Percentiles rank a stretch among this genome's conserved stretches.
Evolutionary conservation across 2,329 filamentous ascomycete genomes (phyloP).

Genomic region (Tolypocladium tundrense): DNA sequence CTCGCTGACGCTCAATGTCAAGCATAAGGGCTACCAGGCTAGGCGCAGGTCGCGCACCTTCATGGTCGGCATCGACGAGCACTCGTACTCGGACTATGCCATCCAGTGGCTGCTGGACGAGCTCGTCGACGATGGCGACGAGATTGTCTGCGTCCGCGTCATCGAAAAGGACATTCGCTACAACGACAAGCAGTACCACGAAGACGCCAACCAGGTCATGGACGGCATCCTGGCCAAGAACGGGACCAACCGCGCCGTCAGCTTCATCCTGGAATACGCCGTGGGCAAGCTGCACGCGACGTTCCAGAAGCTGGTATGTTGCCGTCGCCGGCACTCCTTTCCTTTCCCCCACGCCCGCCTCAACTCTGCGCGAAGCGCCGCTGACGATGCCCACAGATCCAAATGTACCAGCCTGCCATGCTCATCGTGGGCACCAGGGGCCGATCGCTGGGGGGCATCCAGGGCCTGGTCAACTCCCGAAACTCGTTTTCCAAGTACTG

Average conservation of each 20-base stretch:
- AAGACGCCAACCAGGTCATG: conserved; percentile 66
- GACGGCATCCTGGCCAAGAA: conserved; percentile 72
- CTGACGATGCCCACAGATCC: conserved; percentile 48
- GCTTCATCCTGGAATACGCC: conserved; percentile 75
- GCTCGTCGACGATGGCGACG: conserved; percentile 85
- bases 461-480: conserved; percentile 65
- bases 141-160: conserved; percentile 82
- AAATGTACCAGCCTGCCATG: conserved; percentile 84
- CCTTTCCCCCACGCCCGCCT: neutral
- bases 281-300: conserved; percentile 84
- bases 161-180: conserved; percentile 72
- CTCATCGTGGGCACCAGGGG: conserved; percentile 84
- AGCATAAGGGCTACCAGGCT: conserved; percentile 77
- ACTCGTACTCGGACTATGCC: conserved; percentile 85
- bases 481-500: conserved; percentile 93
- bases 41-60: conserved; percentile 77
- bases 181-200: conserved; percentile 60
- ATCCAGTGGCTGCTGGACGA: conserved; percentile 88
- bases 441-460: conserved; percentile 73
- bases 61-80: conserved; percentile 82
- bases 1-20: conserved; percentile 73
- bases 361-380: neutral
- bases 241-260: conserved; percentile 68
- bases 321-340: neutral
- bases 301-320: conserved; percentile 78